Conservation (phyloP, 2,329 filamentous ascomycete species). For the Pseudocercospora musae region DNA sequence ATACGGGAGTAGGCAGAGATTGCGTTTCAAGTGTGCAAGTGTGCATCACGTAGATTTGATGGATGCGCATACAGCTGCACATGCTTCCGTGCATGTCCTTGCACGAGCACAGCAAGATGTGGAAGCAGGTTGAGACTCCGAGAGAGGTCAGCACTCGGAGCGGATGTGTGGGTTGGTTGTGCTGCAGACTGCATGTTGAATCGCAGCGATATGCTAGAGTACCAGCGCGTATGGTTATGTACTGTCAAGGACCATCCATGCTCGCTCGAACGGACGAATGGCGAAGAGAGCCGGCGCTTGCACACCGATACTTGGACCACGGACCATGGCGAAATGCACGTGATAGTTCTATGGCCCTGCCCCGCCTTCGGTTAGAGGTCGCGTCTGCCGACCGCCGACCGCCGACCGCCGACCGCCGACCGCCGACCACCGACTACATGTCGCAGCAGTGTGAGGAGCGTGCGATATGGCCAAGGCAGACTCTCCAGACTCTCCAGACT, state of each 20-base stretch:
- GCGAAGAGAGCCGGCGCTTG: too few species aligned
- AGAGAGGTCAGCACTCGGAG: neutral
- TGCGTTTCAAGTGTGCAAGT: neutral
- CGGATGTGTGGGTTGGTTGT: neutral
- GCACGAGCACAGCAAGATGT: constrained; percentile 10
- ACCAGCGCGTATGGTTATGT: too few species aligned
- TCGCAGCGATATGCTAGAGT: too few species aligned
- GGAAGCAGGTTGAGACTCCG: too few species aligned
- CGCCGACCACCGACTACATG: neutral
- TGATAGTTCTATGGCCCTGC: neutral
- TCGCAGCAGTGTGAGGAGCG: neutral
- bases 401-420: too few species aligned
- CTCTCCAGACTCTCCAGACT: too few species aligned
- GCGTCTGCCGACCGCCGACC: too few species aligned
- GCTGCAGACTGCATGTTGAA: constrained; percentile 8
- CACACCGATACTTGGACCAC: too few species aligned
- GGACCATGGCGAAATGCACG: neutral
- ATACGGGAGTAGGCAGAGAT: neutral
- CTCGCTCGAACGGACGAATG: too few species aligned
- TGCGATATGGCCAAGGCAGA: neutral
- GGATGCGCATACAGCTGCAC: neutral
- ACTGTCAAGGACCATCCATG: too few species aligned
- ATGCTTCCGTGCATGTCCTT: constrained; percentile 9
- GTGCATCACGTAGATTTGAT: neutral
- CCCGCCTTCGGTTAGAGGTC: neutral